Base-by-base conservation (phyloP, 768 basidiomycete species). In the Asterophora lycoperdoides region DNA sequence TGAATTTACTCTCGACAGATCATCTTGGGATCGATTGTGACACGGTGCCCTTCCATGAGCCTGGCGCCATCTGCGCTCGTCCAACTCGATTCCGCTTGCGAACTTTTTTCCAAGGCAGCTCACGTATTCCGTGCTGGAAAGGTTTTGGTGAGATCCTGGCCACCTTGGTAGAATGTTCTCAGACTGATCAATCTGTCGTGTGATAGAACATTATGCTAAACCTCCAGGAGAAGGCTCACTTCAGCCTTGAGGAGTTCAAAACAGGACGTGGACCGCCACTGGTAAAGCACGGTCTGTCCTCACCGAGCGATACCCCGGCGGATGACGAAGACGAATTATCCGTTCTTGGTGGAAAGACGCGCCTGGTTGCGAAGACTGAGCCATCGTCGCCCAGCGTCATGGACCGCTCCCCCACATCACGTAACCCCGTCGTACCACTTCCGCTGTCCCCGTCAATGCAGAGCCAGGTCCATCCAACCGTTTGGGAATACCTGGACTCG, bases 21-120 rank as follows among this genome's bases (percentile, higher is more conserved):
- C 53, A 72, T 88, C 43, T 66, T 88, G 40, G 85, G 85, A 30
- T 84, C 84, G 17, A 84, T 88, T 30, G 85, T 87, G 9, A 88
- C 86, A 14, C 74, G 84, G 43, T 87, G 85, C 64, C 85, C 86
- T 9, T 87, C 86, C 14, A 85, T 87, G 79, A 85, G 84, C 56
- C 65, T 88, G 52, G 86, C 85, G 17, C 82, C 84, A 14, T 87
- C 85, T 18, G 86, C 85, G 4, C 74, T 88, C 8, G 75, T 79
- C 7, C 86, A 88, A 57, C 68, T 88, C 23, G 83, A 87, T 60
- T 86, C 86, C 0, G 85, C 85, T 5, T 86, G 84, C 55, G 81
- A 86, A 48, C 72, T 87, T 26, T 86, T 87, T 56, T 72, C 80
- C n/a, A 83, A 82, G 60, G 78, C 83, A 15, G 84, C 84, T 8